Evolutionary conservation across 2,329 filamentous ascomycete species (phyloP).

Genomic region (Metarhizium sp.): DNA sequence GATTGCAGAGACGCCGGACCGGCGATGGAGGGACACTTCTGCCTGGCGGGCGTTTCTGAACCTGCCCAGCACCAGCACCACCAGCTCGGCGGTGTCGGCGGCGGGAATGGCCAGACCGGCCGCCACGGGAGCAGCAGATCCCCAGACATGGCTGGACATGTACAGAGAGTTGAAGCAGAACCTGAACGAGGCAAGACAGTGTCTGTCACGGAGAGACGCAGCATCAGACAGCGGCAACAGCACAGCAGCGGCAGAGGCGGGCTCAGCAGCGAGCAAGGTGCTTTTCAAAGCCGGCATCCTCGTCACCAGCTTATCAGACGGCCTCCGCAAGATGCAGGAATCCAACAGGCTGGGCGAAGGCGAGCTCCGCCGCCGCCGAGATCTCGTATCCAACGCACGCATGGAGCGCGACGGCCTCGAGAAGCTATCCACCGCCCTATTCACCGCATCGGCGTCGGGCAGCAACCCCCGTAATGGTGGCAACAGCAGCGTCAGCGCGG

Average conservation of each 20-base stretch:
- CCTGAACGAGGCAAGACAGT: slow-evolving; percentile 54
- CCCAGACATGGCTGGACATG: slow-evolving; percentile 66
- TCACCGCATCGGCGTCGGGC: slow-evolving; percentile 17
- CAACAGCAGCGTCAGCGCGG: slow-evolving; percentile 26
- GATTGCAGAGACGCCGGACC: slow-evolving; percentile 65
- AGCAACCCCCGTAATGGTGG: slow-evolving; percentile 21
- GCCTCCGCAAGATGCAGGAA: slow-evolving; percentile 49
- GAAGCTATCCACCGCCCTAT: slow-evolving; percentile 53
- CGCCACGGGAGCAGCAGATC: slow-evolving; percentile 39
- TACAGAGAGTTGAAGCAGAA: slow-evolving; percentile 64
- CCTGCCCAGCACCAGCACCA: slow-evolving; percentile 46
- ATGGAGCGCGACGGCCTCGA: slow-evolving; percentile 72
- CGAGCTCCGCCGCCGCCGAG: slow-evolving; percentile 61
- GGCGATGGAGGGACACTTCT: slow-evolving; percentile 63
- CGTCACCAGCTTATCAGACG: slow-evolving; percentile 55
- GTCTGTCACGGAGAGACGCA: slow-evolving; percentile 57
- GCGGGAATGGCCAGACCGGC: slow-evolving; percentile 32
- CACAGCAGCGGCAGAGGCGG: slow-evolving; percentile 47
- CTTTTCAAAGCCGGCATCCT: slow-evolving; percentile 60
- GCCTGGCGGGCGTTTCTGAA: slow-evolving; percentile 68
- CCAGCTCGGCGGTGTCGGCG: slow-evolving; percentile 38
- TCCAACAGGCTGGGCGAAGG: slow-evolving; percentile 56
- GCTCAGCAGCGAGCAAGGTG: slow-evolving; percentile 64
- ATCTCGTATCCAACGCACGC: slow-evolving; percentile 58
- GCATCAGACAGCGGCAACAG: slow-evolving; percentile 30